These are phyloP conservation scores for Claviceps sp. DNA, from an alignment of 2,329 filamentous ascomycete genomes.

Conservation along the genomic window DNA sequence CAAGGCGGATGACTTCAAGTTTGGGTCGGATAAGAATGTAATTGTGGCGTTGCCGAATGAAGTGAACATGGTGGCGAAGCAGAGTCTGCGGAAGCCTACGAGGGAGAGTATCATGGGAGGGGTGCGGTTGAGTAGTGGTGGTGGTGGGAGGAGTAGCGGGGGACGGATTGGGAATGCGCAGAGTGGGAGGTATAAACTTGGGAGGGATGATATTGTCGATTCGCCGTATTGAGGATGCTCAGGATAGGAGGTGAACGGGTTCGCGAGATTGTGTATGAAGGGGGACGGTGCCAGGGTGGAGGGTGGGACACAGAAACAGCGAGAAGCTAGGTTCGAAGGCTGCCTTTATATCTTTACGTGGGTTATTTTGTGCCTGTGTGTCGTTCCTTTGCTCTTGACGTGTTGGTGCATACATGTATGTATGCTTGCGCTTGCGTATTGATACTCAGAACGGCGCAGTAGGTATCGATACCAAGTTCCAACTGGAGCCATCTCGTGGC, in stretches of 20 bases:
- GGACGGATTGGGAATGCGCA: conserved; percentile 38
- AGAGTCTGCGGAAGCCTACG: conserved; percentile 74
- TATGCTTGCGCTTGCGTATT: too few species aligned
- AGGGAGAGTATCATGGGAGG: conserved; percentile 77
- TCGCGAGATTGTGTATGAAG: background rate
- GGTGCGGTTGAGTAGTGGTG: conserved; percentile 29
- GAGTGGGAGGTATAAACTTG: conserved; percentile 57
- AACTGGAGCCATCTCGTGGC: too few species aligned
- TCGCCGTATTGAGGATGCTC: conserved; percentile 37
- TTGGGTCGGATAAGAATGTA: conserved; percentile 92
- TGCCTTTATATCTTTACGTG: too few species aligned
- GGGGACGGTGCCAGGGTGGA: background rate
- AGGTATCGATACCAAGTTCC: too few species aligned
- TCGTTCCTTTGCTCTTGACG: too few species aligned
- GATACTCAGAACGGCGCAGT: too few species aligned
- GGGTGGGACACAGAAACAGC: too few species aligned
- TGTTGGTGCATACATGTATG: too few species aligned
- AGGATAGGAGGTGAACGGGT: too few species aligned
- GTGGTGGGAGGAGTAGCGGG: conserved; percentile 25
- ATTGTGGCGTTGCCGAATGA: conserved; percentile 95
- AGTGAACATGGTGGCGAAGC: conserved; percentile 92
- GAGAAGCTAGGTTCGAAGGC: too few species aligned
- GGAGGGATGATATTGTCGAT: conserved; percentile 74
- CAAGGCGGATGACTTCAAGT: conserved; percentile 97
- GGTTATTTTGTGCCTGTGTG: too few species aligned